Evolutionary conservation across 1,139 yeast species (phyloP).

Genomic region (Hansenula sp.): DNA sequence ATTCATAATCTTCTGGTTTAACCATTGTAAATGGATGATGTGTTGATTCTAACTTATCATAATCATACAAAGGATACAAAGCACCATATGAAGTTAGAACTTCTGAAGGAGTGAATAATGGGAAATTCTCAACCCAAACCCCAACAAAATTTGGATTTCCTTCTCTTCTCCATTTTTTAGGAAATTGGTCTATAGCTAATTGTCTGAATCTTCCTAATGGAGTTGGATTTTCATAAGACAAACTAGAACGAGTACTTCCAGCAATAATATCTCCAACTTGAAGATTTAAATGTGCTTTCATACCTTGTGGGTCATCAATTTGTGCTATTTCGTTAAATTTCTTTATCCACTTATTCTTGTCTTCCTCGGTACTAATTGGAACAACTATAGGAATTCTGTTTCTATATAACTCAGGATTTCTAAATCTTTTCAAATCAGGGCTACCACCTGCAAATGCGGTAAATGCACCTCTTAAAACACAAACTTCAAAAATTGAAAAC

Average conservation of each 20-base stretch:
- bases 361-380: slow-evolving; percentile 37
- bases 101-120: slow-evolving; percentile 77
- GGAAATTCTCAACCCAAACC: slow-evolving; percentile 87
- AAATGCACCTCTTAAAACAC: slow-evolving; percentile 54
- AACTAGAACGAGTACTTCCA: slow-evolving; percentile 59
- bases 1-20: slow-evolving; percentile 58
- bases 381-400: slow-evolving; percentile 57
- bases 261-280: slow-evolving; percentile 72
- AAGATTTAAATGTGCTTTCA: slow-evolving; percentile 37
- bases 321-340: slow-evolving; percentile 29
- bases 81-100: slow-evolving; percentile 20
- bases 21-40: slow-evolving; percentile 99
- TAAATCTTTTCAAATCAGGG: slow-evolving; percentile 29
- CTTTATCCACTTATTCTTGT: slow-evolving; percentile 40
- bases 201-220: slow-evolving; percentile 88
- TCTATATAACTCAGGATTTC: no score
- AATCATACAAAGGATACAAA: slow-evolving; percentile 60
- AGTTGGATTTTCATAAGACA: slow-evolving; percentile 88
- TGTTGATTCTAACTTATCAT: slow-evolving; percentile 53
- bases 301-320: slow-evolving; percentile 27
- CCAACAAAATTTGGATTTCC: slow-evolving; percentile 46
- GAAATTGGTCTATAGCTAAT: slow-evolving; percentile 53
- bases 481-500: slow-evolving; percentile 64
- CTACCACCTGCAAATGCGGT: slow-evolving; percentile 36
- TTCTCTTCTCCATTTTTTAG: slow-evolving; percentile 30